A percentile compares a stretch with the other conserved stretches of the same genome.
Evolutionary conservation across 2,329 filamentous ascomycete species (phyloP).

Genomic region (Corniculantispora saksenae): DNA sequence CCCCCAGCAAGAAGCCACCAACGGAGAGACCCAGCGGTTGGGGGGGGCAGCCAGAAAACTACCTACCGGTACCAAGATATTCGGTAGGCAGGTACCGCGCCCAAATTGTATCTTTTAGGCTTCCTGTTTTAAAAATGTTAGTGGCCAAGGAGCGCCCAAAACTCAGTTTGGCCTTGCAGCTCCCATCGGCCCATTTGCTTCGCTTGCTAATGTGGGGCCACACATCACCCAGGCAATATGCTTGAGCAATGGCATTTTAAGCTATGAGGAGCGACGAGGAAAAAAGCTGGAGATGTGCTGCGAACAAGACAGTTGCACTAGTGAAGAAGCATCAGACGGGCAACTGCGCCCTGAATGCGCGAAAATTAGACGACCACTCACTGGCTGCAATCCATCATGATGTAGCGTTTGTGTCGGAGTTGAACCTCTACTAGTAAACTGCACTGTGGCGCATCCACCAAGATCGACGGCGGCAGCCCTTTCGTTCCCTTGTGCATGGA

Average conservation of each 20-base stretch:
- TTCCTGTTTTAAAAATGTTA: neutral
- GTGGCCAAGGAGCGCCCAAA: neutral
- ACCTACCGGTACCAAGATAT: too few species aligned
- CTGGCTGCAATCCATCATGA: neutral
- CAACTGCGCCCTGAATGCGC: too few species aligned
- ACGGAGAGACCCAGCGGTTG: neutral
- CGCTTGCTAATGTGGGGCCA: constrained; percentile 4
- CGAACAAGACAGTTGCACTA: too few species aligned
- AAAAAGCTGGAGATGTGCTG: neutral
- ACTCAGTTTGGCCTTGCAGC: neutral
- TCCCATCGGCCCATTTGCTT: neutral
- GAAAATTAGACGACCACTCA: too few species aligned
- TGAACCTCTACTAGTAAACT: neutral
- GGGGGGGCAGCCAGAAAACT: neutral
- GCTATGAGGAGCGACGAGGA: neutral
- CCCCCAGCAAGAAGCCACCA: too few species aligned
- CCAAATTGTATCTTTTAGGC: too few species aligned
- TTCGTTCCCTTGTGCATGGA: neutral
- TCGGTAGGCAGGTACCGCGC: neutral
- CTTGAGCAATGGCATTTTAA: neutral
- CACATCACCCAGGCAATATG: constrained; percentile 4
- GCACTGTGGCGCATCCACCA: constrained; percentile 12
- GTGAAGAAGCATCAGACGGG: too few species aligned
- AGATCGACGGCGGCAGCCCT: constrained; percentile 4
- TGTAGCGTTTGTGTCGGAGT: neutral